These are phyloP conservation scores for Bonia amplexicaulis DNA, from an alignment of 176 grass and related monocot species.

Conservation along the genomic window DNA sequence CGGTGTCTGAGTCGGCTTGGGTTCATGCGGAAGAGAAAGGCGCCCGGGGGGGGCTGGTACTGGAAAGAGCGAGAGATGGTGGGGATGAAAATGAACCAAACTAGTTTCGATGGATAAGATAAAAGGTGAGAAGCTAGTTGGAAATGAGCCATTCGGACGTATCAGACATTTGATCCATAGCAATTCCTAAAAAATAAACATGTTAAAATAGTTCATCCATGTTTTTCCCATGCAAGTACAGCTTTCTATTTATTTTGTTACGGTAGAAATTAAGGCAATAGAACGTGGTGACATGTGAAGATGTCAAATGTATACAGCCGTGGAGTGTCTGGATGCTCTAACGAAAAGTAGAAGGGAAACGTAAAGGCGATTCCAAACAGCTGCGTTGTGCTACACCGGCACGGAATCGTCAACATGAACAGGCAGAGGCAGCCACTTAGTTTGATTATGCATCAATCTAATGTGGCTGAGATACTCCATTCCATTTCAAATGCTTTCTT, in stretches of 20 bases:
- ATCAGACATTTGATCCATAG: accelerated
- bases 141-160: too few relatives aligned
- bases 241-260: not conserved
- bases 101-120: too few relatives aligned
- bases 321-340: not conserved
- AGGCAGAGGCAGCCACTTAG: not conserved
- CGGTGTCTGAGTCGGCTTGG: conserved; percentile 62
- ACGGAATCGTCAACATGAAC: not conserved
- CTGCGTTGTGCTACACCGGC: not conserved
- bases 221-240: not conserved
- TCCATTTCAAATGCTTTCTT: not conserved
- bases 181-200: not conserved
- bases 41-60: not conserved
- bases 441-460: not conserved
- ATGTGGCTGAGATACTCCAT: not conserved
- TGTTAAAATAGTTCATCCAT: not conserved
- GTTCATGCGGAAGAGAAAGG: conserved; percentile 57
- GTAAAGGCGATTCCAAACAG: not conserved
- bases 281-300: not conserved
- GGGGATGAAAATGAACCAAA: too few relatives aligned
- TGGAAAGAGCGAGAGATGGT: conserved; percentile 30
- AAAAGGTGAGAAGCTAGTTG: too few relatives aligned
- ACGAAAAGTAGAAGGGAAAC: not conserved
- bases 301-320: not conserved
- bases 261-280: not conserved